phyloP scores from a whole-genome alignment of 2,329 filamentous ascomycete species.

The Fusarium coffeatum region DNA sequence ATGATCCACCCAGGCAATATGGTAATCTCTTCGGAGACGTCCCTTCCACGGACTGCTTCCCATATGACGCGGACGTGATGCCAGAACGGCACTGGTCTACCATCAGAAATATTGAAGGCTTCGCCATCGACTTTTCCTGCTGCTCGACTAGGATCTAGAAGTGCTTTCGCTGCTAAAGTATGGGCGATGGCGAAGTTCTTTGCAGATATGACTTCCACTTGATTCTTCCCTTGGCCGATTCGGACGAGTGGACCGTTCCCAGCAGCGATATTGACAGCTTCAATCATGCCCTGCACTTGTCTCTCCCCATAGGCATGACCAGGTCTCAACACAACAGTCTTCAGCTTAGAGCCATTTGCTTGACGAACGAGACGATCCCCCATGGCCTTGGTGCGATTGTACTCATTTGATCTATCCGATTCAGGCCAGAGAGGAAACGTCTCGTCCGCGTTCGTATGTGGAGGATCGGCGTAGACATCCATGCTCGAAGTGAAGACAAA shows the following conservation, averaged over 20 bases:
- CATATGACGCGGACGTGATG: slow-evolving; percentile 46
- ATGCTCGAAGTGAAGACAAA: slow-evolving; percentile 51
- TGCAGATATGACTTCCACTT: slow-evolving; percentile 46
- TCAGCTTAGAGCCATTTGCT: slow-evolving; percentile 45
- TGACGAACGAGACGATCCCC: slow-evolving; percentile 48
- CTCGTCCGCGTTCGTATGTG: slow-evolving; percentile 44
- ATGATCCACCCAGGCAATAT: slow-evolving; percentile 47
- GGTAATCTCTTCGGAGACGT: slow-evolving; percentile 7
- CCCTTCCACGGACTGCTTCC: slow-evolving; percentile 30
- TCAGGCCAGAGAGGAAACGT: slow-evolving; percentile 39
- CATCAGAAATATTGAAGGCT: slow-evolving; percentile 53
- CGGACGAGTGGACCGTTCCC: slow-evolving; percentile 50
- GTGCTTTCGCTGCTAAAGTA: slow-evolving; percentile 45
- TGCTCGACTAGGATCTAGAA: slow-evolving; percentile 33
- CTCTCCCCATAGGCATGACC: slow-evolving; percentile 52
- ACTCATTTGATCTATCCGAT: slow-evolving; percentile 41
- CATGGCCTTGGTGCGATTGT: slow-evolving; percentile 50
- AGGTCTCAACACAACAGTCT: slow-evolving; percentile 45
- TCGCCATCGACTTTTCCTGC: slow-evolving; percentile 47
- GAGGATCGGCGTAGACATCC: slow-evolving; percentile 45
- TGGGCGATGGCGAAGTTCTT: slow-evolving; percentile 46
- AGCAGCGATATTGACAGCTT: slow-evolving; percentile 51
- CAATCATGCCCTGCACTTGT: slow-evolving; percentile 44
- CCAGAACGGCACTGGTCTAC: slow-evolving; percentile 48
- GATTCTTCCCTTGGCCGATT: slow-evolving; percentile 43